Evolutionary conservation across 768 basidiomycete genomes (phyloP).

Genomic region (Wakefieldia striispora): DNA sequence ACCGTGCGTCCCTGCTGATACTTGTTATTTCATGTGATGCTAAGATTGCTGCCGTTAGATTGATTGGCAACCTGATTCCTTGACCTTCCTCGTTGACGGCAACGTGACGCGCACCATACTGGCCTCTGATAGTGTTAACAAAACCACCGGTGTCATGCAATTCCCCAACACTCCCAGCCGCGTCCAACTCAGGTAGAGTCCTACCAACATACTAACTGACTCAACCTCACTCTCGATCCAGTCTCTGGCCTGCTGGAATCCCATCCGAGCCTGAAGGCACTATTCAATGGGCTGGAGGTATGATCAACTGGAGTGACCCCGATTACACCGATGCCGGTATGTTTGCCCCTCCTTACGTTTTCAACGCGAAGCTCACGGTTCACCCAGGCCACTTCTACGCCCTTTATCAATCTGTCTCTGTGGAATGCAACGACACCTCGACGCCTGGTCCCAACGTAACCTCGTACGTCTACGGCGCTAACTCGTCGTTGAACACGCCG

Average conservation of each 20-base stretch:
- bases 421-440: slow-evolving; percentile 59
- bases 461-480: slow-evolving; percentile 63
- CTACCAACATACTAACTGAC: not conserved
- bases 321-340: slow-evolving; percentile 69
- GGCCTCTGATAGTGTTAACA: slow-evolving; percentile 54
- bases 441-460: slow-evolving; percentile 46
- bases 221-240: slow-evolving; percentile 12
- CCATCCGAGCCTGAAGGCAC: slow-evolving; percentile 59
- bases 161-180: slow-evolving; percentile 81
- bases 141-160: slow-evolving; percentile 48
- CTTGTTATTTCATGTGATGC: not conserved
- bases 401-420: slow-evolving; percentile 55
- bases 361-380: not conserved
- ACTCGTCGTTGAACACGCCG: slow-evolving; percentile 52
- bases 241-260: slow-evolving; percentile 85
- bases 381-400: slow-evolving; percentile 66
- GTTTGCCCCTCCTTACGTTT: slow-evolving; percentile 1
- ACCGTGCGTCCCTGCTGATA: slow-evolving; percentile 45
- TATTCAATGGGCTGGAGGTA: slow-evolving; percentile 75
- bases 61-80: slow-evolving; percentile 71
- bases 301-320: slow-evolving; percentile 79
- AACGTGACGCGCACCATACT: slow-evolving; percentile 66
- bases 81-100: slow-evolving; percentile 72
- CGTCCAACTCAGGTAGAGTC: slow-evolving; percentile 70
- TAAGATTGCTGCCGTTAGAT: slow-evolving; percentile 43